These are phyloP conservation scores for Lentinula novae-zelandiae DNA, from an alignment of 1,284 basidiomycete genomes.

Conservation along the genomic window DNA sequence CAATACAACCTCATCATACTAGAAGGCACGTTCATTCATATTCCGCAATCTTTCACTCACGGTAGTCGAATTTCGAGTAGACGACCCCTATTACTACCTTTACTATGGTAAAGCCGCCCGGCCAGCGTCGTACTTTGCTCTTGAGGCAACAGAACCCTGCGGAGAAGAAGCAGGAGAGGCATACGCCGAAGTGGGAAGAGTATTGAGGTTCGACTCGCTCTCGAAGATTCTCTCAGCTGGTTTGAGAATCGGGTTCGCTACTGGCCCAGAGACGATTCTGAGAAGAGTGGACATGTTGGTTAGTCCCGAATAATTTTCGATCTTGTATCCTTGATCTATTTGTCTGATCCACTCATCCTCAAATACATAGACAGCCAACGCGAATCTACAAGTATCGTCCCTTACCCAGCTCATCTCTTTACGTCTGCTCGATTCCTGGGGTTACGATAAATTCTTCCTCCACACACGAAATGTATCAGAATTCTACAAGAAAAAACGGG, in stretches of 20 bases:
- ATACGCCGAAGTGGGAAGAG: slow-evolving; percentile 62
- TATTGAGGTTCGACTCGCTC: slow-evolving; percentile 84
- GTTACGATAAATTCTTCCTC: slow-evolving; percentile 69
- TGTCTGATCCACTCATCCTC: slow-evolving; percentile 15
- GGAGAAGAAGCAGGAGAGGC: slow-evolving; percentile 26
- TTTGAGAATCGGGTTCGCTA: slow-evolving; percentile 78
- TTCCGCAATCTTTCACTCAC: background rate
- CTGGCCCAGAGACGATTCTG: slow-evolving; percentile 74
- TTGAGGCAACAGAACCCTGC: slow-evolving; percentile 47
- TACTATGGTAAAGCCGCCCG: slow-evolving; percentile 66
- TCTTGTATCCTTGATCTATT: background rate
- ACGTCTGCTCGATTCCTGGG: slow-evolving; percentile 75
- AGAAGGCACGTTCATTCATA: slow-evolving; percentile 53
- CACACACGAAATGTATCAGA: slow-evolving; percentile 72
- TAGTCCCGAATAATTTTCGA: slow-evolving; percentile 23
- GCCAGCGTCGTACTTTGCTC: slow-evolving; percentile 74
- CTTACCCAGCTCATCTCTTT: slow-evolving; percentile 77
- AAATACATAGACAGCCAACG: slow-evolving; percentile 53
- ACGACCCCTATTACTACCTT: slow-evolving; percentile 78
- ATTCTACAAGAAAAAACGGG: slow-evolving; percentile 79
- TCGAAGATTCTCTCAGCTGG: slow-evolving; percentile 87
- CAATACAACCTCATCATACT: slow-evolving; percentile 82
- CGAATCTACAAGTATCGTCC: slow-evolving; percentile 79
- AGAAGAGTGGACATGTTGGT: slow-evolving; percentile 74
- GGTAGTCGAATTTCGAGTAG: slow-evolving; percentile 21